Evolutionary conservation across 768 basidiomycete genomes (phyloP).

Genomic region (Trametes coccinea): DNA sequence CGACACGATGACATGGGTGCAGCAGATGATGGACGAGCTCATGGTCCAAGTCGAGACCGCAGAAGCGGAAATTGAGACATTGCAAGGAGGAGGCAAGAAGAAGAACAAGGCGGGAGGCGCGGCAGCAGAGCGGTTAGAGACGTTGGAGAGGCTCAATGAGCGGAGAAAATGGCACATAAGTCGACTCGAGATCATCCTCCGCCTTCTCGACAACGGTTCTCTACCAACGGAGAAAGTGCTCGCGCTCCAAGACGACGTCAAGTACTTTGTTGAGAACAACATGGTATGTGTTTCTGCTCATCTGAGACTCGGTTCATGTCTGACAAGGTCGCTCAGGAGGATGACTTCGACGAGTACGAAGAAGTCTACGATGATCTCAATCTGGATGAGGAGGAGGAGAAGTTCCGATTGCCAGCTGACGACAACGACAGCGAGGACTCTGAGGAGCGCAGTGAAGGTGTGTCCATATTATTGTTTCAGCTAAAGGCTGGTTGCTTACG

Average conservation of each 20-base stretch:
- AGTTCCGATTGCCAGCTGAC: constrained; percentile 73
- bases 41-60: constrained; percentile 90
- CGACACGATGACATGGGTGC: constrained; percentile 86
- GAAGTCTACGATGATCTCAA: constrained; percentile 98
- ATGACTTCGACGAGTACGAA: constrained; percentile 96
- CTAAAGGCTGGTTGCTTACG: neutral
- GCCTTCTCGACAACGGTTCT: constrained; percentile 92
- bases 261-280: constrained; percentile 95
- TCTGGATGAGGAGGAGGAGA: constrained; percentile 95
- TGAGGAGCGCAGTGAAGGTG: constrained; percentile 73
- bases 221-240: constrained; percentile 79
- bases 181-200: constrained; percentile 89
- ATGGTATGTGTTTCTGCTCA: constrained; percentile 57
- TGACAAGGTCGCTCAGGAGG: constrained; percentile 59
- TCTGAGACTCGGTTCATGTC: neutral
- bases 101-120: constrained; percentile 71
- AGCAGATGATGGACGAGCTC: constrained; percentile 86
- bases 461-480: constrained; percentile 1
- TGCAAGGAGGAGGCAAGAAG: constrained; percentile 80
- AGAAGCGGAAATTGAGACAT: constrained; percentile 90
- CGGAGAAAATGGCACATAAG: constrained; percentile 94
- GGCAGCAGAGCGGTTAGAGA: constrained; percentile 70
- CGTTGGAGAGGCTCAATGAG: constrained; percentile 88
- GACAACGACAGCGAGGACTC: constrained; percentile 81
- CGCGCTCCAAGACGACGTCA: constrained; percentile 88